Percentiles rank a stretch among this genome's conserved stretches.
phyloP scores from a whole-genome alignment of 345 rosid species.

The Lepidium aucheri region DNA sequence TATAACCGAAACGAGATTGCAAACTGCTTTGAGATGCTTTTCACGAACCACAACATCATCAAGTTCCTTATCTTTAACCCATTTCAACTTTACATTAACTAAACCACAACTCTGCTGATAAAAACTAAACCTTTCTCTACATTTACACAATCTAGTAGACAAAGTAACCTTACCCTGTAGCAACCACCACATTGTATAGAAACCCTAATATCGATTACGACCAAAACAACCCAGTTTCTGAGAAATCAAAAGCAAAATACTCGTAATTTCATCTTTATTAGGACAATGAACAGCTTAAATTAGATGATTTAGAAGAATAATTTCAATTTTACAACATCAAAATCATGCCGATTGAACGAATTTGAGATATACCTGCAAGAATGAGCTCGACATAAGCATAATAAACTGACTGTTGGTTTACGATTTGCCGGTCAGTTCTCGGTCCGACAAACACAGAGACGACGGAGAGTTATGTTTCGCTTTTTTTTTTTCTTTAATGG shows the following conservation, averaged over 20 bases:
- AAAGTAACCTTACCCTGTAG: constrained; percentile 5
- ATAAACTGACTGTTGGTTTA: too few species aligned
- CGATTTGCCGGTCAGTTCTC: too few species aligned
- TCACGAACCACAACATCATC: constrained; percentile 54
- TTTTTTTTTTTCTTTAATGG: neutral
- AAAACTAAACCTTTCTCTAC: constrained; percentile 32
- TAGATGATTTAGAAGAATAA: neutral
- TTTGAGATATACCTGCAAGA: neutral
- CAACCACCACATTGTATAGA: constrained; percentile 30
- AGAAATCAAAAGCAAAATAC: neutral
- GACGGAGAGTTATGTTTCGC: neutral
- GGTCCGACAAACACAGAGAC: neutral
- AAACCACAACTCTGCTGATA: constrained; percentile 45
- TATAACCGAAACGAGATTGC: constrained; percentile 47
- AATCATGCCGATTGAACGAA: neutral
- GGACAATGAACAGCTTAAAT: neutral
- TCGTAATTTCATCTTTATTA: neutral
- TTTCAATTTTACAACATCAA: neutral
- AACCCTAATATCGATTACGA: neutral
- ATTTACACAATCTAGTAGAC: constrained; percentile 22
- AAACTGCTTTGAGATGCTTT: constrained; percentile 54
- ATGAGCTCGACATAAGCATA: too few species aligned
- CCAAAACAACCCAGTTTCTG: neutral
- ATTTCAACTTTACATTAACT: constrained; percentile 74
- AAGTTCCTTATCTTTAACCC: constrained; percentile 71